Base-by-base conservation (phyloP, 805 yeast genomes). In the Phaffomyces opuntiae region DNA sequence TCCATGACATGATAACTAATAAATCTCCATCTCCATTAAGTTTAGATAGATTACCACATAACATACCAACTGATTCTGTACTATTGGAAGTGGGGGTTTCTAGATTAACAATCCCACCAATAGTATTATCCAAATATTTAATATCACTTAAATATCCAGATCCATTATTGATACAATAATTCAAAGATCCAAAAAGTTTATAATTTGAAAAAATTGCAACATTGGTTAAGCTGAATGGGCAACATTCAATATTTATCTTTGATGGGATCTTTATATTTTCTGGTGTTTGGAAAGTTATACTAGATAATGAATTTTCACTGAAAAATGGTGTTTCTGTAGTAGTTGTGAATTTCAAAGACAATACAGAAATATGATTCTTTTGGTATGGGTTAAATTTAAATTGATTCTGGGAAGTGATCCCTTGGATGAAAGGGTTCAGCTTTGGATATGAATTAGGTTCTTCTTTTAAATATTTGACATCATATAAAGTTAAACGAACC, bases 151-250 rank as follows among this genome's bases (percentile, higher is more conserved):
- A 46, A 39, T 38, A 58, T 1, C 55, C 59, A 4, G 42, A 36
- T 3, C 50, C 50, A 7, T 42, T 32, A 14, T 36, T 31, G 9
- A 59, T 48, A 12, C 45, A 42, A 37, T 54, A 50, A 32, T 50
- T 54, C 4, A 50, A 24, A 1, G 52, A 45, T 0, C 62, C 62
- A 44, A 46, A 54, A 7, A 56, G 25, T 34, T 43, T 47, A 38
- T 56, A 60, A 24, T 52, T 53, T 16, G 54, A 47, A 44, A 60
- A 60, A 12, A 60, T 45, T 1, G 62, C 59, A 17, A 53, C 55
- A 45, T 60, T 60, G 6, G 63, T 60, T n/a, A 58, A 36, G 43
- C 62, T 56, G 45, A 60, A 60, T 1, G 63, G 63, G 31, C 62
- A 60, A 31, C 62, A 54, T 19, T 53, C 50, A 7, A 60, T 46